Percentiles rank a stretch among this genome's conserved stretches.
phyloP scores from a whole-genome alignment of 768 basidiomycete genomes.

The Collybiopsis confluens region DNA sequence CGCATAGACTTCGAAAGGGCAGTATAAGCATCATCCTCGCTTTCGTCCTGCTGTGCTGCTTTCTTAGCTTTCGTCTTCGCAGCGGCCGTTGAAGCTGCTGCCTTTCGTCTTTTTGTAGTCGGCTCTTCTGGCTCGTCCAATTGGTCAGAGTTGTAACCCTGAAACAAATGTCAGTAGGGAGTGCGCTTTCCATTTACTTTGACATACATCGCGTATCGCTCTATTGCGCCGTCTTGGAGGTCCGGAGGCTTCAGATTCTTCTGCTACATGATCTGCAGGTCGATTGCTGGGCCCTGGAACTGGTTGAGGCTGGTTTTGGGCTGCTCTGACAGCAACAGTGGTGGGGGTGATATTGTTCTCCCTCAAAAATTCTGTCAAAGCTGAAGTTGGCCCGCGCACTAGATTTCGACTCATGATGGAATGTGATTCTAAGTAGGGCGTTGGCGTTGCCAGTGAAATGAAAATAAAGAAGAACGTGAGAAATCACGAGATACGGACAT shows the following conservation, averaged over 20 bases:
- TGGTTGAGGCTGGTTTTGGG: slow-evolving; percentile 35
- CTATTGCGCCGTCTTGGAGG: neutral
- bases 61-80: slow-evolving; percentile 39
- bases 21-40: slow-evolving; percentile 60
- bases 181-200: no score
- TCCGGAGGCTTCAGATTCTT: slow-evolving; percentile 6
- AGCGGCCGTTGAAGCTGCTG: slow-evolving; percentile 38
- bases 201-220: neutral
- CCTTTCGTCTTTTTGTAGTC: slow-evolving; percentile 50
- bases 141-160: slow-evolving; percentile 70
- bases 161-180: no score
- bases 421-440: no score
- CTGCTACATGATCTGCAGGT: slow-evolving; percentile 12
- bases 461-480: no score
- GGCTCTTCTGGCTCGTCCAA: slow-evolving; percentile 59
- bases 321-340: slow-evolving; percentile 37
- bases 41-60: slow-evolving; percentile 43
- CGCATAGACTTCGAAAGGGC: slow-evolving; percentile 53
- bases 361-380: slow-evolving; percentile 77
- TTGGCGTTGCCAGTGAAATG: no score
- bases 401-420: slow-evolving; percentile 42
- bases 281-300: slow-evolving; percentile 41
- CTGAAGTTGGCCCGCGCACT: slow-evolving; percentile 78
- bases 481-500: neutral
- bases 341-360: slow-evolving; percentile 45